A percentile compares a stretch with the other conserved stretches of the same genome.
Conservation (phyloP, 208 protist species). For the Leishmania tropica region DNA sequence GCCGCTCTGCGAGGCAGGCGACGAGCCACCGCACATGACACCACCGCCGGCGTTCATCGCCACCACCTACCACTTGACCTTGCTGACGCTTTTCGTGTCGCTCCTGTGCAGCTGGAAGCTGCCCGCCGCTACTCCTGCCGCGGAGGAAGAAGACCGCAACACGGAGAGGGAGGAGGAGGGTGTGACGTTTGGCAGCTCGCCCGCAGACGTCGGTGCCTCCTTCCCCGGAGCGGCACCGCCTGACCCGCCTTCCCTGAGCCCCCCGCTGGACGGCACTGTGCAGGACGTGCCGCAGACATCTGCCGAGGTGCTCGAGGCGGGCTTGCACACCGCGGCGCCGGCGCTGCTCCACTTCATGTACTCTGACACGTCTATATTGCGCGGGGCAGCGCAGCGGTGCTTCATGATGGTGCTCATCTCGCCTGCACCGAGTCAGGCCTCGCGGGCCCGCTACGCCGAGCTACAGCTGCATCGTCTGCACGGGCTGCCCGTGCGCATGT, state of each 20-base stretch:
- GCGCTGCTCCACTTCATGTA: conserved; percentile 46
- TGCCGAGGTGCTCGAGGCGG: conserved; percentile 23
- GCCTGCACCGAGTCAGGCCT: conserved; percentile 27
- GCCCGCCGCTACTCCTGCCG: conserved; percentile 4
- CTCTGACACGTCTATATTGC: conserved; percentile 53
- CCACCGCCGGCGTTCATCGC: conserved; percentile 25
- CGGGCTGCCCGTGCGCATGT: conserved; percentile 44
- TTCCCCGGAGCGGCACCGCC: background rate
- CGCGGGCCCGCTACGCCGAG: conserved; percentile 41
- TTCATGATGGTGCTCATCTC: conserved; percentile 67
- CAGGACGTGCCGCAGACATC: conserved; percentile 39
- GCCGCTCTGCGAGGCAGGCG: background rate
- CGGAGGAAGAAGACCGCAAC: background rate
- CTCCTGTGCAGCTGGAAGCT: conserved; percentile 54
- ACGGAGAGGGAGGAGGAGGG: background rate
- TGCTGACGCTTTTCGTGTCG: conserved; percentile 50
- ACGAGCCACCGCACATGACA: conserved; percentile 6
- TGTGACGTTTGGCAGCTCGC: background rate
- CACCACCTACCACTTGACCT: conserved; percentile 37
- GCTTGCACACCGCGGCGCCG: conserved; percentile 27
- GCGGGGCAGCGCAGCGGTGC: conserved; percentile 57
- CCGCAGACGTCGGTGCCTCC: background rate
- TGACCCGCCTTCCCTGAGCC: conserved; percentile 11
- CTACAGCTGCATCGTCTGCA: conserved; percentile 37
- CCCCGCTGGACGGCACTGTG: conserved; percentile 34